Evolutionary conservation across 495 filamentous ascomycete genomes (phyloP), one percentile per base, ranked within the genome.

Genomic region (Echria macrotheca): DNA sequence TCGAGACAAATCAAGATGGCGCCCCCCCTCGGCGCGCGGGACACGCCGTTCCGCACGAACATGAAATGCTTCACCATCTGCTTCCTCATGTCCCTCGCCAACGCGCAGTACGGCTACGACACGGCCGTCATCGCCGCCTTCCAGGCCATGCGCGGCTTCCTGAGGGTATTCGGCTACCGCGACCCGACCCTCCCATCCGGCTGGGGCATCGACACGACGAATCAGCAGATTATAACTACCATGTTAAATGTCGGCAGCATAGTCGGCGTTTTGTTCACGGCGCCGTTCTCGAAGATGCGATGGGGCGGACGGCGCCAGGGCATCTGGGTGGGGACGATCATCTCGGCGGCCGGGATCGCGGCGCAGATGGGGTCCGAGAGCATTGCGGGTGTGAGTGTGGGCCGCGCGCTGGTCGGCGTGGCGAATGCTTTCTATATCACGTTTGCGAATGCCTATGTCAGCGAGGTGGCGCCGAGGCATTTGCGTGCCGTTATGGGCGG

Each of bases 201-300:
- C 33, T 63, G 59, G 64, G 54, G 54, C 28, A 69, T 66, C 26
- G 58, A 65, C n/a, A 67, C 68, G 14, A 71, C 68, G 12, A 61
- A 69, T n/a, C 75, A 77, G 49, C 76, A 72, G 49, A 68, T 66
- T 33, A 74, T 77, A 41, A 70, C 70, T 1, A 69, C 68, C 31
- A 58, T 78, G 19, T 76, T 80, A 72, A 77, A 70, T 0, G 65
- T 79, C 31, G 75, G 76, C 17, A 72, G 74, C 42, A 73, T 80
- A 46, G 53, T 77, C 18, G 66, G 64, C 33, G 78, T 75, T 17
- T 65, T 69, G 4, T 58, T 64, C 4, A 73, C 69, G 52, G 74
- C 75, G 6, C 69, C 73, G 2, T 63, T 77, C 36, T 63, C 59
- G 0, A 60, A 45, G 18, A 14, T 23, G 19, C 12, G 11, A 15